Conservation (phyloP, 2,329 filamentous ascomycete genomes). For the Hypomyces rosellus region DNA sequence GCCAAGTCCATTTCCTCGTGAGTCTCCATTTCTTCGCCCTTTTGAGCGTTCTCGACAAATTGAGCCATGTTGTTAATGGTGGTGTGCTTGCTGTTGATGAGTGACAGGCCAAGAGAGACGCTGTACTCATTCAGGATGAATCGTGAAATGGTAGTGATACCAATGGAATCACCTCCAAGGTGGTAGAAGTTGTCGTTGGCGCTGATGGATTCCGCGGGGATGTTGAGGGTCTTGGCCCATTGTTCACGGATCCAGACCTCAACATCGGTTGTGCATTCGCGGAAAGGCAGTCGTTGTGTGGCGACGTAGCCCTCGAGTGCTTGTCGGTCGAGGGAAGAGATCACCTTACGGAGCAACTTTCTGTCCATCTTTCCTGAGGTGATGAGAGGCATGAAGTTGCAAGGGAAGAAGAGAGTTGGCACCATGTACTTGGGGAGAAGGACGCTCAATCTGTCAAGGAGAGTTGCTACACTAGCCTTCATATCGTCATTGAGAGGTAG, state of each 20-base stretch:
- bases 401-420: conserved; percentile 7
- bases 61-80: conserved; percentile 13
- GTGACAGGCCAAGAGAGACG: conserved; percentile 12
- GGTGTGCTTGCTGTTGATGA: conserved; percentile 16
- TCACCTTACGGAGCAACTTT: not conserved
- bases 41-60: conserved; percentile 10
- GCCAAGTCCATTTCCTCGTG: not conserved
- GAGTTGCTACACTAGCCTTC: not conserved
- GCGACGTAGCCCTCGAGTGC: not conserved
- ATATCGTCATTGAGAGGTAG: not conserved
- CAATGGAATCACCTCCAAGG: conserved; percentile 15
- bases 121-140: conserved; percentile 10
- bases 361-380: conserved; percentile 10
- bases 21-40: not conserved
- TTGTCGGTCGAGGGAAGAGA: not conserved
- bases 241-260: not conserved
- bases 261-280: conserved; percentile 2
- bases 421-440: conserved; percentile 7
- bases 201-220: conserved; percentile 8
- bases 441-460: not conserved
- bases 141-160: conserved; percentile 7
- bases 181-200: conserved; percentile 14
- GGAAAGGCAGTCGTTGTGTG: not conserved
- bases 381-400: conserved; percentile 6
- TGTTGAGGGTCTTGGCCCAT: conserved; percentile 1